Percentiles rank a stretch among this genome's conserved stretches.
Conservation (phyloP, 2,329 filamentous ascomycete species). For the Claviceps paspali region DNA sequence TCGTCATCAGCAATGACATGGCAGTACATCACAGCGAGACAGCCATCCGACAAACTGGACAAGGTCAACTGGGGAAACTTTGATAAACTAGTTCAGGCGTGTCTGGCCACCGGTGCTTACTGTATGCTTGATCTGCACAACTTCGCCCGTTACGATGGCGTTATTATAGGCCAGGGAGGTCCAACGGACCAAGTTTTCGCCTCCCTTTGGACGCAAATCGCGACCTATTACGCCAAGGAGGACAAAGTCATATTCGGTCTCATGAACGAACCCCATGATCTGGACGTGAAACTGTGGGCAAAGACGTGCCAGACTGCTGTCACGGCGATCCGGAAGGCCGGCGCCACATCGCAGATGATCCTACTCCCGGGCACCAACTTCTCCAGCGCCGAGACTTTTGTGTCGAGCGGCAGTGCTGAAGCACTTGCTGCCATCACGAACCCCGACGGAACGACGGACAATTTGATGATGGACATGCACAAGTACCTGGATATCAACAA, state of each 20-base stretch:
- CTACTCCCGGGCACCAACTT: slow-evolving; percentile 45
- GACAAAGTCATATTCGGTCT: slow-evolving; percentile 42
- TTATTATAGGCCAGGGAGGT: slow-evolving; percentile 50
- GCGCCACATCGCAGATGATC: slow-evolving; percentile 50
- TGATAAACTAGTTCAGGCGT: slow-evolving; percentile 39
- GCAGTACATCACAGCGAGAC: slow-evolving; percentile 42
- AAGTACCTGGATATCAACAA: slow-evolving; percentile 45
- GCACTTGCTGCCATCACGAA: slow-evolving; percentile 39
- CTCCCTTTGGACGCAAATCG: slow-evolving; percentile 41
- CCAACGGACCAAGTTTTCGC: slow-evolving; percentile 43
- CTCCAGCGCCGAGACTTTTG: slow-evolving; percentile 32
- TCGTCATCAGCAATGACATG: slow-evolving; percentile 26
- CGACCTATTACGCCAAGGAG: slow-evolving; percentile 40
- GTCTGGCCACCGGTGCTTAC: slow-evolving; percentile 37
- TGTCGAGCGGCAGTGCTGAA: slow-evolving; percentile 33
- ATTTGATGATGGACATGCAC: slow-evolving; percentile 44
- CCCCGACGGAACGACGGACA: slow-evolving; percentile 39
- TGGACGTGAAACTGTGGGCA: slow-evolving; percentile 42
- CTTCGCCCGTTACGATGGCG: slow-evolving; percentile 44
- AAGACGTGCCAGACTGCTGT: slow-evolving; percentile 46
- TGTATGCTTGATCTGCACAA: slow-evolving; percentile 48
- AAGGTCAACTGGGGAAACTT: slow-evolving; percentile 32
- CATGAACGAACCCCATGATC: slow-evolving; percentile 56
- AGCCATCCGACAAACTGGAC: slow-evolving; percentile 34
- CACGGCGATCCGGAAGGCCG: slow-evolving; percentile 47